Evolutionary conservation across 1,284 basidiomycete species (phyloP).

Genomic region (Ceratobasidium sp.): DNA sequence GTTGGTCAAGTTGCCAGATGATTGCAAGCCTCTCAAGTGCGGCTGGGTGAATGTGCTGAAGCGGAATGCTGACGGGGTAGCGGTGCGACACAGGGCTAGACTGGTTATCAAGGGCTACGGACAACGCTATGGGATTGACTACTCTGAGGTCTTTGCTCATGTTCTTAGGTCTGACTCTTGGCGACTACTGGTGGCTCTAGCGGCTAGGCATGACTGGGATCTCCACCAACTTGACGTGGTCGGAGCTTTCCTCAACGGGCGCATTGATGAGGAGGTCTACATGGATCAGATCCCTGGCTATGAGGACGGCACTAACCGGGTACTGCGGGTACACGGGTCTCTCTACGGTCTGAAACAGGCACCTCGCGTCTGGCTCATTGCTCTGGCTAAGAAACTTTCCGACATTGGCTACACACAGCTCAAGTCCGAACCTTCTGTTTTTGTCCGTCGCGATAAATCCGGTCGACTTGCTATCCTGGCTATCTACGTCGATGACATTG

Average conservation of each 20-base stretch:
- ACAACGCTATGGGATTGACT: neutral
- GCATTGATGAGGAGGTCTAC: slow-evolving; percentile 55
- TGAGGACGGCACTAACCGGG: too few species aligned
- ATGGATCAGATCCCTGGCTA: slow-evolving; percentile 48
- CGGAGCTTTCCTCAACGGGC: slow-evolving; percentile 57
- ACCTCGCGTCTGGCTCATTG: neutral
- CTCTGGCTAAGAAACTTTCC: too few species aligned
- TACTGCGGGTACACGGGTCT: too few species aligned
- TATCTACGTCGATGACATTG: too few species aligned
- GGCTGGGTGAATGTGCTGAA: neutral
- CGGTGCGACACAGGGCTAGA: neutral
- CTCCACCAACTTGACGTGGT: slow-evolving; percentile 57
- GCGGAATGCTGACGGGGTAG: neutral
- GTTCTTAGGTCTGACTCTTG: neutral
- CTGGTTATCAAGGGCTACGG: neutral
- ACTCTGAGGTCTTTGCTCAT: neutral
- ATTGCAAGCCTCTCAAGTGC: neutral
- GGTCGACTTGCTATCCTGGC: too few species aligned
- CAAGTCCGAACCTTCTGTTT: too few species aligned
- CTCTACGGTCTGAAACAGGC: too few species aligned
- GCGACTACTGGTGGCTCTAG: slow-evolving; percentile 55
- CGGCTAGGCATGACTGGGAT: slow-evolving; percentile 57
- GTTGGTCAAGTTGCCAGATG: too few species aligned
- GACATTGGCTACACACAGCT: too few species aligned
- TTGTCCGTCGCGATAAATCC: too few species aligned